Base-by-base conservation (phyloP, 768 basidiomycete species). In the Tulasnella sp. region DNA sequence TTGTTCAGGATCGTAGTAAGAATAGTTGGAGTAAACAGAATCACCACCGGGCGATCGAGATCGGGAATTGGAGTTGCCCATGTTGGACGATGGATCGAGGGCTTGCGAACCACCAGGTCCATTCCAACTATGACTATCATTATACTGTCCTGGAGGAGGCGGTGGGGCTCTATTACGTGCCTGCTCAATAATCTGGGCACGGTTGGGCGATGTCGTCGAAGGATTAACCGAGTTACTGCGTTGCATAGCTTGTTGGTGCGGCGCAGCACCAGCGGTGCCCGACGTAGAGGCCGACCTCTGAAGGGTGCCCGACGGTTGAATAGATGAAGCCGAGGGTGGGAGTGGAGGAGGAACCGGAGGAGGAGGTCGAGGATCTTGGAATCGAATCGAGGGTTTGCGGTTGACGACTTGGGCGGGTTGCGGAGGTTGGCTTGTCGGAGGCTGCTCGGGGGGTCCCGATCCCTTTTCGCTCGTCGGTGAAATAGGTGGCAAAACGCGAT, bases 1-100 rank as follows among this genome's bases (percentile, higher is more conserved):
- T 31, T 41, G n/a, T 60, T 91, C 90, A 60, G 91, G 85, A 75
- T 89, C 89, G 81, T 93, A 93, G 84, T 89, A 93, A 6, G 93
- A 93, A 83, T 93, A 93, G 20, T 86, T 84, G 28, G 92, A 92
- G 85, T 93, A 93, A 24, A 92, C 37, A 24, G 80, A 81, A 28
- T 64, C 60, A 16, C 79, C 58, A n/a, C 24, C n/a, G 18, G 76
- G 54, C 6, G 76, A 60, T 24, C 37, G n/a, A 31, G 76, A 50
- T 48, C 37, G 14, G 8, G 76, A 18, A 44, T 77, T 37, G 75
- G 72, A 73, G 72, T 73, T 16, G 22, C 34, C 9, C 34, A 34
- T 73, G n/a, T 73, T 73, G 72, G 34, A 20, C n/a, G n/a, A 37
- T n/a, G 22, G 18, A 37, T 48, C 37, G 12, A n/a, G n/a, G 1